Conservation (phyloP, 2,329 filamentous ascomycete species). For the Neonectria faginata region DNA sequence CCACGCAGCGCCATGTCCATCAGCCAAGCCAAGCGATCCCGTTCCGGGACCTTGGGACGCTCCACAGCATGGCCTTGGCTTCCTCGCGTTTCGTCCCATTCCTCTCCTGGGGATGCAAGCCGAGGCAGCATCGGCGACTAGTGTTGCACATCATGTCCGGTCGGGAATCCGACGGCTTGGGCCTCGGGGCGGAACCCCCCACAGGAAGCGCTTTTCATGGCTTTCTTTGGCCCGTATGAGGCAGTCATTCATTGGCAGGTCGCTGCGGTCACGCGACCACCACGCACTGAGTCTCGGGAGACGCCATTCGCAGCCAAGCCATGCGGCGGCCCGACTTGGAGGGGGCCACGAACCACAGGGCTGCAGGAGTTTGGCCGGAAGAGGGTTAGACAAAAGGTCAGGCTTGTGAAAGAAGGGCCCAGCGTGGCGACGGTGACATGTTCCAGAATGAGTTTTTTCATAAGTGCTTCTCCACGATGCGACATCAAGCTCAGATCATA, state of each 20-base stretch:
- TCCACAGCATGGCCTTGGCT: slow-evolving; percentile 17
- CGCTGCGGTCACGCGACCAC: not conserved
- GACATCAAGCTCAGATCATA: not conserved
- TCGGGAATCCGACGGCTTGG: not conserved
- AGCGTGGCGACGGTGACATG: not conserved
- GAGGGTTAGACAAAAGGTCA: not conserved
- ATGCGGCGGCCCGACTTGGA: slow-evolving; percentile 3
- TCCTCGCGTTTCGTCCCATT: not conserved
- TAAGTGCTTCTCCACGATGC: not conserved
- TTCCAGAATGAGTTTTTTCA: not conserved
- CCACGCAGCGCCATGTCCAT: slow-evolving; percentile 7
- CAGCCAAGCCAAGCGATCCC: slow-evolving; percentile 8
- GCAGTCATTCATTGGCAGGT: not conserved
- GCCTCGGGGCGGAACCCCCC: not conserved
- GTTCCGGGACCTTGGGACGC: slow-evolving; percentile 18
- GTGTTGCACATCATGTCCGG: slow-evolving; percentile 4
- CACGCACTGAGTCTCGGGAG: not conserved
- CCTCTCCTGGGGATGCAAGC: not conserved
- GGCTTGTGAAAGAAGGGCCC: not conserved
- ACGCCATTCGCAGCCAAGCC: slow-evolving; percentile 3
- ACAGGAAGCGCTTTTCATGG: not conserved
- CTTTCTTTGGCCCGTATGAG: not conserved
- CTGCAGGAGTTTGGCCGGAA: slow-evolving; percentile 2
- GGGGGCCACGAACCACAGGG: not conserved
- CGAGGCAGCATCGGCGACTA: no score